Conservation (phyloP, 139 green algal species). For the Coelastrella sp. region DNA sequence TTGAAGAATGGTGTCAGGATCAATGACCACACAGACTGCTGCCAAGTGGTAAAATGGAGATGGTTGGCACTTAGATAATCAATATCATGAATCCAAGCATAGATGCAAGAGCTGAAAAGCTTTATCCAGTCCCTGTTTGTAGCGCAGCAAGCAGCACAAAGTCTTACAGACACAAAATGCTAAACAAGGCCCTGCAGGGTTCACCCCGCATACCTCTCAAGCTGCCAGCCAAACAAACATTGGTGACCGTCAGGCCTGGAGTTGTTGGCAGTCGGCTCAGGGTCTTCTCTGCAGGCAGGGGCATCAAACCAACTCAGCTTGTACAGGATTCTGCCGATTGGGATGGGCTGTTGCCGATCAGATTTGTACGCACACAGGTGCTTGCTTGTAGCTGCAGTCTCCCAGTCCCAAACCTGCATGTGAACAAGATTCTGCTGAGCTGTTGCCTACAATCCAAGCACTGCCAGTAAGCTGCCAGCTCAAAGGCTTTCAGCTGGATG, state of each 20-base stretch:
- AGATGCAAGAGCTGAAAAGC: background rate
- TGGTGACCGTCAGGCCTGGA: background rate
- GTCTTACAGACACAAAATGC: background rate
- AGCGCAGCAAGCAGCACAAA: background rate
- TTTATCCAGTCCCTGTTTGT: background rate
- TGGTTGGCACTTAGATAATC: too few species aligned
- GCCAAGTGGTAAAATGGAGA: too few species aligned
- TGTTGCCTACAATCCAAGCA: too few species aligned
- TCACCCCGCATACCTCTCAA: background rate
- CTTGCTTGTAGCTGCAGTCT: background rate
- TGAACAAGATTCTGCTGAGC: too few species aligned
- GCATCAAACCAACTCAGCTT: constrained; percentile 18
- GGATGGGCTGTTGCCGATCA: constrained; percentile 13
- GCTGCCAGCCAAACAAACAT: constrained; percentile 32
- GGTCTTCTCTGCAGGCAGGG: background rate
- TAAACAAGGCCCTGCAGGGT: background rate
- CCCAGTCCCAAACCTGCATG: constrained; percentile 22
- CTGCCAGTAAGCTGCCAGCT: too few species aligned
- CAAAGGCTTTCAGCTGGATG: background rate
- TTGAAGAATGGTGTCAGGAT: background rate
- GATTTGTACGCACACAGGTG: constrained; percentile 18
- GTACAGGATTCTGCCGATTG: background rate
- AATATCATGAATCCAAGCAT: too few species aligned
- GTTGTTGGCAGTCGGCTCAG: background rate
- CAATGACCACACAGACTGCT: too few species aligned